These are phyloP conservation scores for Arthrobotrys sphaeroides DNA, from an alignment of 2,329 filamentous ascomycete species.

Conservation along the genomic window DNA sequence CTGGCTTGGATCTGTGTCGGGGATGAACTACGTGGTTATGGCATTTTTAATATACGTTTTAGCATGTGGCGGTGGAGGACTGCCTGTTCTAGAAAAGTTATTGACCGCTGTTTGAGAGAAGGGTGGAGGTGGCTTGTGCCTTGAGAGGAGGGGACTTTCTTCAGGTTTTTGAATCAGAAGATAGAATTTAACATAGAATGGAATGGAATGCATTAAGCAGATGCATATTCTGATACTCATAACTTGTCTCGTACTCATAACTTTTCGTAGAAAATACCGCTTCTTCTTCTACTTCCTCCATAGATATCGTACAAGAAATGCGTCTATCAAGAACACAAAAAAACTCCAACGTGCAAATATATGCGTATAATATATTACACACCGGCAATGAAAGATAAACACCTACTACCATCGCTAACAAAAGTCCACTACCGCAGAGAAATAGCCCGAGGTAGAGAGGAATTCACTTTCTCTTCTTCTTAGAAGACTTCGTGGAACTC, in stretches of 20 bases:
- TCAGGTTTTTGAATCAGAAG: too few relatives aligned
- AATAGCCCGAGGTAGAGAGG: too few relatives aligned
- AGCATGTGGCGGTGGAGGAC: too few relatives aligned
- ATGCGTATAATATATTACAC: constrained; percentile 20
- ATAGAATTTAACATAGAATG: background rate
- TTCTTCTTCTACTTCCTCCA: background rate
- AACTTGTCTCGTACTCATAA: background rate
- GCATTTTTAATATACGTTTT: too few relatives aligned
- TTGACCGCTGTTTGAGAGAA: too few relatives aligned
- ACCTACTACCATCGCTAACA: background rate
- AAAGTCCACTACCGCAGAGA: background rate
- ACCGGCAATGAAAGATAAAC: too few relatives aligned
- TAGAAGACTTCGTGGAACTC: constrained; percentile 31
- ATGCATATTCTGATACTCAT: background rate
- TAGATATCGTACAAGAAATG: constrained; percentile 26
- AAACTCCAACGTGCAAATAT: constrained; percentile 27
- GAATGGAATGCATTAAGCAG: background rate
- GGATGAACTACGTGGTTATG: too few relatives aligned
- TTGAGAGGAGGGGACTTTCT: too few relatives aligned
- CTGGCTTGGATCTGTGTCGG: too few relatives aligned
- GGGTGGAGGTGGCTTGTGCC: too few relatives aligned
- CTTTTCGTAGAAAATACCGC: background rate
- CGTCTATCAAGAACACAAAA: background rate
- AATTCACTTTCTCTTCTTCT: constrained; percentile 51
- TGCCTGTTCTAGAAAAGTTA: too few relatives aligned